Evolutionary conservation across 2,329 filamentous ascomycete species (phyloP).

Genomic region (Xylariaceae sp.): DNA sequence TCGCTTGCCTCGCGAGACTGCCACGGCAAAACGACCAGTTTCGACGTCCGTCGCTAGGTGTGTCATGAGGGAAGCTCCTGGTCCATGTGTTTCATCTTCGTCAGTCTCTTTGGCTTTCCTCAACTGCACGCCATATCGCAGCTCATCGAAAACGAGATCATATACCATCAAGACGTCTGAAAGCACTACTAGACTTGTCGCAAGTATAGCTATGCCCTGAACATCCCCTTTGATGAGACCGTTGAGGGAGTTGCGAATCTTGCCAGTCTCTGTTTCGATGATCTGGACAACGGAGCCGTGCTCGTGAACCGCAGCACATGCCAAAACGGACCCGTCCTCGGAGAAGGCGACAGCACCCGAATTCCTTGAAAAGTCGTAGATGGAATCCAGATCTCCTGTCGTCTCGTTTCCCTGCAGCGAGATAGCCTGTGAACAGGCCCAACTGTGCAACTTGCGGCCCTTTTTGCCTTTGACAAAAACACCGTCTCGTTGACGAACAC

Average conservation of each 20-base stretch:
- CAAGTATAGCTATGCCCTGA: constrained; percentile 66
- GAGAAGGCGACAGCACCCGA: constrained; percentile 73
- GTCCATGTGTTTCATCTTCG: constrained; percentile 29
- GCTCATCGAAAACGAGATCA: constrained; percentile 75
- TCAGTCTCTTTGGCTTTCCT: constrained; percentile 24
- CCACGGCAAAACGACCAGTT: constrained; percentile 63
- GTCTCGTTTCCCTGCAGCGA: constrained; percentile 43
- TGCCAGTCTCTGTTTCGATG: constrained; percentile 68
- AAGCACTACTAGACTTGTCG: constrained; percentile 69
- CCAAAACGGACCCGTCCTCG: constrained; percentile 79
- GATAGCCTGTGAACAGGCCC: constrained; percentile 64
- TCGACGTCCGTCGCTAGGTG: constrained; percentile 68
- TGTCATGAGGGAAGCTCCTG: constrained; percentile 43
- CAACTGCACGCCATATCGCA: constrained; percentile 63
- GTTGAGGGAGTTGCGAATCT: constrained; percentile 62
- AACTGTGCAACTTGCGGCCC: constrained; percentile 62
- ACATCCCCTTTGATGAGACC: constrained; percentile 64
- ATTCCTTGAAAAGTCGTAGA: constrained; percentile 27
- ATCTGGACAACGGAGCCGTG: constrained; percentile 66
- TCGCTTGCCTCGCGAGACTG: constrained; percentile 37
- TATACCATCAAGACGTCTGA: constrained; percentile 73
- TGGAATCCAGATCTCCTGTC: constrained; percentile 31
- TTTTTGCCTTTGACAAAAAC: constrained; percentile 57
- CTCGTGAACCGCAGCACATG: constrained; percentile 55
- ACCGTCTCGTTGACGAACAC: constrained; percentile 64